Evolutionary conservation across 768 basidiomycete species (phyloP), one percentile per base, ranked within the genome.

Genomic region (Pisolithus marmoratus): DNA sequence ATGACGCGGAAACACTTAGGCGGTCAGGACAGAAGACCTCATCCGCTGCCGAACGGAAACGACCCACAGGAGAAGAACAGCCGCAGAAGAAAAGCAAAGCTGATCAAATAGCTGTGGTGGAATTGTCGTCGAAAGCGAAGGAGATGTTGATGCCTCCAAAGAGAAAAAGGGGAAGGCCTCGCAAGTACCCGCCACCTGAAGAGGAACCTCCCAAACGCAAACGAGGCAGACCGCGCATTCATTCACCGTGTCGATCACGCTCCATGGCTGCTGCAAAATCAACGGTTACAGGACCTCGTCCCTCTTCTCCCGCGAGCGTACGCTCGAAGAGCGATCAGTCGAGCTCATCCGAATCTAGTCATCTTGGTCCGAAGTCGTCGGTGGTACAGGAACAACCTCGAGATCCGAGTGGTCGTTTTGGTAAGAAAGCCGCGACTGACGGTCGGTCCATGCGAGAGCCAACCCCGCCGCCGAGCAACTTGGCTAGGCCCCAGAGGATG

Each of bases 341-440:
- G 3, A 68, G 57, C 20, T 57, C 66, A 20, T 67, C 64, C 15
- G 50, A 57, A 22, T 62, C 60, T 45, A 44, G 56, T 38, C 52
- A 57, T 38, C 53, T 63, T 29, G 74, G 68, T 50, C 71, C 75
- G 27, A 73, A 76, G 58, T 73, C 75, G 3, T 64, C 75, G 15
- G 74, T 75, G 6, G 66, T 73, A 31, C 72, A 77, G 38, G 63
- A 67, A 11, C 85, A 87, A 59, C 85, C 85, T 2, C 74, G 85
- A 52, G 78, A 81, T 48, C 68, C 67, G 17, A 85, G 86, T 55
- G 85, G 85, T 40, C 74, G 83, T 17, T 87, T 87, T 56, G 83
- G 83, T 34, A 82, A 78, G 70, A 85, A 85, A 63, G 72, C 69
- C 34, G 70, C 68, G 17, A 77, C 74, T 12, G 73, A 77, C 45